phyloP scores from a whole-genome alignment of 1,284 basidiomycete species.

The Earliella scabrosa region DNA sequence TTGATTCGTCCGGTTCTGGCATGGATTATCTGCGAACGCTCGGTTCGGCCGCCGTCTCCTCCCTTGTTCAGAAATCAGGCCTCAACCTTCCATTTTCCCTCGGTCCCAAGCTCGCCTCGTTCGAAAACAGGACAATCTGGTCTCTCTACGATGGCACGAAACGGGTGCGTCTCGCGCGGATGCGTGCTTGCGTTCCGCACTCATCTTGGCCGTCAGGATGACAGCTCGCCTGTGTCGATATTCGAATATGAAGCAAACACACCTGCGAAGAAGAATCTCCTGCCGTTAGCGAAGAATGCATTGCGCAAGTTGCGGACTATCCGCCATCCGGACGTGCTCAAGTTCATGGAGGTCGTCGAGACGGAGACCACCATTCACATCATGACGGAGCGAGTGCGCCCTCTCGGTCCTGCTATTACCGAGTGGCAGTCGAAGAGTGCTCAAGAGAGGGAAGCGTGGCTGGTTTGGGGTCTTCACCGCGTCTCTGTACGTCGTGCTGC shows the following conservation, averaged over 20 bases:
- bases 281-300: constrained; percentile 89
- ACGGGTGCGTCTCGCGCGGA: constrained; percentile 55
- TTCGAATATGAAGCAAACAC: constrained; percentile 88
- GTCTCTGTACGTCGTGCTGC: constrained; percentile 75
- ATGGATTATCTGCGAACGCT: constrained; percentile 89
- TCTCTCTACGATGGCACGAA: constrained; percentile 88
- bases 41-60: constrained; percentile 86
- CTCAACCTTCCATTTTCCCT: constrained; percentile 89
- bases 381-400: constrained; percentile 91
- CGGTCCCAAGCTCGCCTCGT: constrained; percentile 73
- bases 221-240: constrained; percentile 81
- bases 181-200: background rate
- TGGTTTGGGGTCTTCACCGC: constrained; percentile 92
- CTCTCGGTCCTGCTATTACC: constrained; percentile 69
- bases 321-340: constrained; percentile 94
- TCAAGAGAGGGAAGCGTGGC: constrained; percentile 83
- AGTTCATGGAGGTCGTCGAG: constrained; percentile 93
- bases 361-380: constrained; percentile 89
- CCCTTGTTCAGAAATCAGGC: constrained; percentile 89
- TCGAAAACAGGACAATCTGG: constrained; percentile 78
- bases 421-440: constrained; percentile 65
- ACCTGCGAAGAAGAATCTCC: constrained; percentile 56
- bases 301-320: constrained; percentile 90
- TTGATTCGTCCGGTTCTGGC: background rate
- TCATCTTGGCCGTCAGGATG: constrained; percentile 65